Base-by-base conservation (phyloP, 106 monocot genomes). In the Dendrobium chrysotoxum region DNA sequence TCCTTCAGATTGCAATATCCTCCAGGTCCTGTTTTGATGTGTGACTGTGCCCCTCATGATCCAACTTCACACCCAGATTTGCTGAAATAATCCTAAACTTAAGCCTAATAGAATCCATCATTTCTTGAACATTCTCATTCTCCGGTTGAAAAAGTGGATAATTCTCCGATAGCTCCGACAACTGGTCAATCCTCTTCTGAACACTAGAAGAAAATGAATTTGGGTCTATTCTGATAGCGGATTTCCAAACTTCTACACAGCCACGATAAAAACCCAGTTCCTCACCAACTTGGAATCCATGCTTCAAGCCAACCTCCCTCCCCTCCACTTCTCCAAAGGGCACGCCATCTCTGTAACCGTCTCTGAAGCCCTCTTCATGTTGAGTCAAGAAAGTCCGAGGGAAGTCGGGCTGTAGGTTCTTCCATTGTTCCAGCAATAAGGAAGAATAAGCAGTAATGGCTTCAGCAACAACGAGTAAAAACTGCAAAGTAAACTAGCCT, bases 201-300 rank as follows among this genome's bases (percentile, higher is more conserved):
- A 92, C 67, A 61, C 95, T 80, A 64, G 82, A 75, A 2, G 95
- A 84, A 78, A 95, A 95, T 35, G 67, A 71, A 20, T 12, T 65
- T 1, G 84, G 84, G 18, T 89, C 86, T 8, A 86, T 70, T 25
- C 21, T 68, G 23, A 91, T 87, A 4, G 79, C 75, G 8, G 89
- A 84, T 3, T 79, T 85, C 92, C 92, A 92, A 20, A 95, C 58
- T 58, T 89, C 83, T 40, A 87, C 80, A 70, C 88, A 92, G 18
- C 95, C 95, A 31, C 80, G 81, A 74, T 92, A 95, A 80, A 92
- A 95, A 18, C 90, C 92, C 39, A 92, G 77, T 77, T 91, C 95
- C 58, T 95, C 92, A 1, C 95, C 92, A 25, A 86, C 83, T 61
- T 86, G 84, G 45, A 95, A 92, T 0, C 90, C 92, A 18, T 81